Evolutionary conservation across 192 early-diverging fungal species (phyloP).

Genomic region (Phlyctochytrium arcticum): DNA sequence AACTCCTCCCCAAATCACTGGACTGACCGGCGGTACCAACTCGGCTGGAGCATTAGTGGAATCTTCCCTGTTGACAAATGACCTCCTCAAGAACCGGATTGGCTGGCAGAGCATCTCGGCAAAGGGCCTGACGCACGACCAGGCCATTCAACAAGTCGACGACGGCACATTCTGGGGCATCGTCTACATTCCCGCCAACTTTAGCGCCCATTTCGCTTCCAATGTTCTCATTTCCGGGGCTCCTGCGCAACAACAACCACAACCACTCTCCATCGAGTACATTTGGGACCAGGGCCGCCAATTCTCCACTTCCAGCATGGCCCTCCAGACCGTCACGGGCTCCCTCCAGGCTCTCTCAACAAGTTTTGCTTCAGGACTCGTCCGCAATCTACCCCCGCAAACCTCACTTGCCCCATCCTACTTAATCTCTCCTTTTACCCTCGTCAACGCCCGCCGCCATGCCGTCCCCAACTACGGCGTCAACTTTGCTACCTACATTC

Average conservation of each 20-base stretch:
- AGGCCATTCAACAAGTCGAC: conserved; percentile 6
- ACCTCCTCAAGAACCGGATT: background rate
- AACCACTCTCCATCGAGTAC: background rate
- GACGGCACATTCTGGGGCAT: conserved; percentile 13
- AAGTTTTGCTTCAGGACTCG: background rate
- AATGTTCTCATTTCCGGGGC: background rate
- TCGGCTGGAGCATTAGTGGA: too few species aligned
- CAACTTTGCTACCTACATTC: conserved; percentile 17
- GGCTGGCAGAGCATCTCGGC: background rate
- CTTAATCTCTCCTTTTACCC: conserved; percentile 4
- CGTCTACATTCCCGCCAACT: conserved; percentile 19
- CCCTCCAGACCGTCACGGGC: background rate
- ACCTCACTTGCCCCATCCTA: conserved; percentile 12
- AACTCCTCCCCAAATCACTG: too few species aligned
- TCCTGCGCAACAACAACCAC: background rate
- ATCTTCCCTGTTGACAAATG: too few species aligned
- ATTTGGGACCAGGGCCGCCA: conserved; percentile 19
- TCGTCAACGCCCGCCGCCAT: background rate
- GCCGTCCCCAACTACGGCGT: conserved; percentile 7
- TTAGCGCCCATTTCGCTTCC: conserved; percentile 9
- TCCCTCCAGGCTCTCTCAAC: background rate
- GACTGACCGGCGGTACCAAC: too few species aligned
- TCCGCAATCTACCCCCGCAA: background rate
- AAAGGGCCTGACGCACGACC: background rate
- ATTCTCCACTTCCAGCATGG: conserved; percentile 3